A percentile compares a stretch with the other conserved stretches of the same genome.
Conservation (phyloP, 2,329 filamentous ascomycete species). For the Colletotrichum lindemuthianum region DNA sequence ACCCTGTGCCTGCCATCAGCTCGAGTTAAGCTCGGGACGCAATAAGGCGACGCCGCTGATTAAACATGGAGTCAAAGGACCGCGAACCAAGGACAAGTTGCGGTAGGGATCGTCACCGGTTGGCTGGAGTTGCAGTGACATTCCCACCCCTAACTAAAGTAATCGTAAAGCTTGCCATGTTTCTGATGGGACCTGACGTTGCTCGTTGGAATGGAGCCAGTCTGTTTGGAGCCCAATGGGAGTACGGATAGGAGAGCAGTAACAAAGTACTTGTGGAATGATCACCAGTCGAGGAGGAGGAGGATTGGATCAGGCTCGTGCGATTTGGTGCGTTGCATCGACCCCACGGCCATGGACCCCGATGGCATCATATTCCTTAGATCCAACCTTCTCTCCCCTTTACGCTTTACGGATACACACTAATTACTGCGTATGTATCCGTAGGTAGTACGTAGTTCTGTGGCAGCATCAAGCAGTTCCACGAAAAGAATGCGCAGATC, state of each 20-base stretch:
- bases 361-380: neutral
- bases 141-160: neutral
- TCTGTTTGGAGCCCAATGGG: too few species aligned
- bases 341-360: constrained; percentile 3
- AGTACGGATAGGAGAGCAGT: too few species aligned
- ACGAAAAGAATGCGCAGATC: constrained; percentile 28
- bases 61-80: constrained; percentile 5
- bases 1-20: neutral
- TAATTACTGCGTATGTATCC: too few species aligned
- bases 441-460: too few species aligned
- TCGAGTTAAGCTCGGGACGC: neutral
- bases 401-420: too few species aligned
- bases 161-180: too few species aligned
- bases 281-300: neutral
- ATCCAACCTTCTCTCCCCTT: neutral
- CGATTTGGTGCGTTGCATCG: constrained; percentile 12
- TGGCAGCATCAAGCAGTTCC: neutral
- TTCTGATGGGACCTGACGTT: too few species aligned
- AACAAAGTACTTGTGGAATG: too few species aligned
- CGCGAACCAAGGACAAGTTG: neutral
- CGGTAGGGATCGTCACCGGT: constrained; percentile 3
- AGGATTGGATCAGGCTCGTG: neutral
- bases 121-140: constrained; percentile 1
- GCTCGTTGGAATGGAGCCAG: neutral
- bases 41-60: constrained; percentile 7